phyloP scores from a whole-genome alignment of 1,139 yeast species.

The Pichia sp. region DNA sequence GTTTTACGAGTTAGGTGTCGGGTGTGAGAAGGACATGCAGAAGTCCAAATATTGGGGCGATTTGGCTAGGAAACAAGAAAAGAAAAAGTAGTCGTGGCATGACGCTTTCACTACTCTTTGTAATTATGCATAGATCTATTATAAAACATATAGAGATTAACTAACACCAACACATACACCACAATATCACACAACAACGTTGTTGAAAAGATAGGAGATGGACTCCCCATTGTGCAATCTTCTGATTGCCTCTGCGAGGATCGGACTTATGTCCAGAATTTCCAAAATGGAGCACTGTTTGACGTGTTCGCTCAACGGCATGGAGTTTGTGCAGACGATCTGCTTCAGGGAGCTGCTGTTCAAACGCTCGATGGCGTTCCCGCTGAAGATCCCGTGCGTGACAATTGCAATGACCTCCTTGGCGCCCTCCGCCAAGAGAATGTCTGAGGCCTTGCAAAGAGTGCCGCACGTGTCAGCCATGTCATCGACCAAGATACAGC shows the following conservation, averaged over 20 bases:
- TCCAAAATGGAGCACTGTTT: conserved; percentile 54
- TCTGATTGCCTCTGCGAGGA: conserved; percentile 75
- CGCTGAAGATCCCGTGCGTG: conserved; percentile 76
- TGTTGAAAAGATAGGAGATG: conserved; percentile 65
- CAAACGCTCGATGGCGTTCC: conserved; percentile 62
- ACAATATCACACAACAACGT: conserved; percentile 30
- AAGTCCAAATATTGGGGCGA: conserved; percentile 74
- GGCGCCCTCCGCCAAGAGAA: conserved; percentile 57
- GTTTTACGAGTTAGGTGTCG: conserved; percentile 83
- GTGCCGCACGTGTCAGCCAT: conserved; percentile 89
- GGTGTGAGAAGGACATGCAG: conserved; percentile 57
- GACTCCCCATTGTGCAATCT: conserved; percentile 83
- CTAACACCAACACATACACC: neutral
- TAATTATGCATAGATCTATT: neutral
- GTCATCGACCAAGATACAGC: conserved; percentile 71
- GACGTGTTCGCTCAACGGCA: conserved; percentile 57
- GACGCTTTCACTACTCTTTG: neutral
- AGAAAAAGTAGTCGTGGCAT: neutral
- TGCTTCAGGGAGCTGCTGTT: conserved; percentile 49
- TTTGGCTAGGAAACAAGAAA: conserved; percentile 9
- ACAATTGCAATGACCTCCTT: conserved; percentile 71
- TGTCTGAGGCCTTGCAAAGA: conserved; percentile 70
- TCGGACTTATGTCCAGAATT: conserved; percentile 67
- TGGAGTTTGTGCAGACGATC: conserved; percentile 72
- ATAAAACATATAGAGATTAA: neutral